Evolutionary conservation across 352 stramenopile species (phyloP).

Genomic region (Globisporangium abappressorium): DNA sequence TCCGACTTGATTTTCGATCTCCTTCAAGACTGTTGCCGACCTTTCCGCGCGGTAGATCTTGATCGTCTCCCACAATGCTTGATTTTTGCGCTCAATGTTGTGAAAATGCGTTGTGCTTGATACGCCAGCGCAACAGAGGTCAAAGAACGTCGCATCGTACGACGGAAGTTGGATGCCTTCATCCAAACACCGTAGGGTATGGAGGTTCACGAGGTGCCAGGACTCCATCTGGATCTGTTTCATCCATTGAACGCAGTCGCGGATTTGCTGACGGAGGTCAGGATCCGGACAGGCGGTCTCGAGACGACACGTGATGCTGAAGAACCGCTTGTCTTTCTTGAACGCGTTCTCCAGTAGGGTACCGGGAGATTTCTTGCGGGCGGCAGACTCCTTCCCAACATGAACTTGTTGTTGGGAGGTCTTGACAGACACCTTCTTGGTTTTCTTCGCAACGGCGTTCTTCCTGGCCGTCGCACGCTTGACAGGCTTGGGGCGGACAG

Average conservation of each 20-base stretch:
- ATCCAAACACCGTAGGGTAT: conserved; percentile 18
- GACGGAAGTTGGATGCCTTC: conserved; percentile 6
- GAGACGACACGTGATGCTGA: conserved; percentile 19
- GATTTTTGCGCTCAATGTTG: conserved; percentile 13
- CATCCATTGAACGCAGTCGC: conserved; percentile 14
- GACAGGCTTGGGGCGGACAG: conserved; percentile 11
- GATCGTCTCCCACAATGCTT: conserved; percentile 13
- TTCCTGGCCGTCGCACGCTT: conserved; percentile 10
- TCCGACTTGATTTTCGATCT: conserved; percentile 7
- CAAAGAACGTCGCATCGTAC: conserved; percentile 18
- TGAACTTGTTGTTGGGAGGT: conserved; percentile 13
- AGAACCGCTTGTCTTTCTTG: conserved; percentile 12
- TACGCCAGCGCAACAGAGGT: conserved; percentile 16
- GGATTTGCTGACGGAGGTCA: conserved; percentile 18
- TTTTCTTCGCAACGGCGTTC: conserved; percentile 12
- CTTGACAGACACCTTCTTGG: conserved; percentile 15
- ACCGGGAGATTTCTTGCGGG: conserved; percentile 13
- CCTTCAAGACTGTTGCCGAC: conserved; percentile 2
- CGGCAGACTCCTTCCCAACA: conserved; percentile 11
- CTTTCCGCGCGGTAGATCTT: conserved; percentile 9
- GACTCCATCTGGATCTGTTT: conserved; percentile 23
- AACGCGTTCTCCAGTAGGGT: conserved; percentile 15
- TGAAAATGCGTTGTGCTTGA: conserved; percentile 7
- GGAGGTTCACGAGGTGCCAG: conserved; percentile 24
- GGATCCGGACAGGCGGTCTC: conserved; percentile 9